Base-by-base conservation (phyloP, 306 rosid genomes). In the Morella rubra region DNA sequence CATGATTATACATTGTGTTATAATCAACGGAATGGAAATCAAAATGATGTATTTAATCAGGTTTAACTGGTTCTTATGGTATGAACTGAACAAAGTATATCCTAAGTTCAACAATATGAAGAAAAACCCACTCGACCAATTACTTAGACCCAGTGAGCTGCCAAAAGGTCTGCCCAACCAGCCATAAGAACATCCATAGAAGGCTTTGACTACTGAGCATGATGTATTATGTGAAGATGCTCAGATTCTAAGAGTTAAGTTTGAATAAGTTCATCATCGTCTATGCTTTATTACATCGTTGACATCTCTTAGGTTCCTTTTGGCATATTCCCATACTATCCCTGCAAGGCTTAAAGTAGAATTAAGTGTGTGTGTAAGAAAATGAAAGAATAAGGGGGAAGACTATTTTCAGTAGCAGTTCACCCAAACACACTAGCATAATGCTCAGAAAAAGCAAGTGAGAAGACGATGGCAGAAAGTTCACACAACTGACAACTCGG, bases 31-130 rank as follows among this genome's bases (percentile, higher is more conserved):
- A 42, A 61, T 27, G 14, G 6, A 27, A 61, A 61, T 61, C 44
- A 61, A 61, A 61, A 27, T 12, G 44, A 61, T 61, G 68, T 61
- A n/a, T 15, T 61, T 32, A 4, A 27, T 61, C 67, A 12, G 3
- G 13, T 19, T 61, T 61, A 12, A 27, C 44, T 27, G 4, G 67
- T 5, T 61, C 1, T 13, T 61, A 7, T 27, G 16, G 14, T 14
- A 61, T 61, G n/a, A 4, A 61, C 67, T 32, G 32, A 61, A 11
- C n/a, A 45, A 14, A 74, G 65, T 10, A 75, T 41, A 51, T 64
- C 68, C 60, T n/a, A 40, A 51, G 53, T 5, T 7, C 22, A 6
- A 47, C 67, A 50, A 40, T 47, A 64, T 40, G 72, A 32, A 66
- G 46, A 18, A 55, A 1, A 46, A 32, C 15, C 67, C 44, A 61